Evolutionary conservation across 202 grass and related monocot genomes (phyloP).

Genomic region (Zizania palustris): DNA sequence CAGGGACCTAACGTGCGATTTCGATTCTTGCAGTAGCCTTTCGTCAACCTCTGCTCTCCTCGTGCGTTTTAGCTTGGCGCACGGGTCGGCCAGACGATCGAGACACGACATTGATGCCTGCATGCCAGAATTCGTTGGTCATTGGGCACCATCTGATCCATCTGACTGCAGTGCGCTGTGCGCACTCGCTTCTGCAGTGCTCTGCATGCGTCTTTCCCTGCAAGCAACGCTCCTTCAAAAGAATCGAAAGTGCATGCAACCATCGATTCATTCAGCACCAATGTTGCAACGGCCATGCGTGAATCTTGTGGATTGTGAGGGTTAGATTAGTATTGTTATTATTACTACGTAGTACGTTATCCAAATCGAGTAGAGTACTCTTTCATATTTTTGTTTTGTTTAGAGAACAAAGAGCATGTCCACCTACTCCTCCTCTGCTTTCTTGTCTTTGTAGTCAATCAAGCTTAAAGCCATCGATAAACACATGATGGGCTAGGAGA

Average conservation of each 20-base stretch:
- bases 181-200: background rate
- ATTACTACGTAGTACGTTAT: background rate
- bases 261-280: background rate
- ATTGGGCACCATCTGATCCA: background rate
- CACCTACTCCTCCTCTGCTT: background rate
- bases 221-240: background rate
- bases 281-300: background rate
- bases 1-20: too few relatives aligned
- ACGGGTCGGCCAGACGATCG: too few relatives aligned
- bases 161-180: too few relatives aligned
- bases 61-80: too few relatives aligned
- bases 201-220: conserved; percentile 6
- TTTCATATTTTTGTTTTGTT: background rate
- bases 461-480: conserved; percentile 31
- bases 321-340: background rate
- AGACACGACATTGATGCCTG: background rate
- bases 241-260: background rate
- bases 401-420: background rate
- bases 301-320: background rate
- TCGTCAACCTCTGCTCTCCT: too few relatives aligned
- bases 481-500: conserved; percentile 31
- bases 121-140: background rate
- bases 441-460: conserved; percentile 49
- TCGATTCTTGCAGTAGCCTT: too few relatives aligned
- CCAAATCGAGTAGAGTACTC: background rate